These are phyloP conservation scores for Xanthoconium separans DNA, from an alignment of 1,284 basidiomycete genomes.

Conservation along the genomic window DNA sequence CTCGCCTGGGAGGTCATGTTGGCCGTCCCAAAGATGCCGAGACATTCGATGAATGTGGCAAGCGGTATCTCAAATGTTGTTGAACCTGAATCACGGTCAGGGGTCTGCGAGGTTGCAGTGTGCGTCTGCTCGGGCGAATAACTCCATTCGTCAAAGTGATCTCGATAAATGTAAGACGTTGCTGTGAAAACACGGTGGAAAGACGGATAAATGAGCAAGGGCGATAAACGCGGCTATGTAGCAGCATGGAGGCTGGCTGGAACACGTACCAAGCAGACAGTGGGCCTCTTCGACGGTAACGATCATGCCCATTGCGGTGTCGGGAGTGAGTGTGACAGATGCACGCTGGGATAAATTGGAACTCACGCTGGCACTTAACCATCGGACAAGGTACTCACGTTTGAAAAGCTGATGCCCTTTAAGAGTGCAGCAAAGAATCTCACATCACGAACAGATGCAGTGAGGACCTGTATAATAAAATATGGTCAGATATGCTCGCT, in stretches of 20 bases:
- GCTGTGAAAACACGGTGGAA: conserved; percentile 43
- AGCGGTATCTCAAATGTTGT: conserved; percentile 81
- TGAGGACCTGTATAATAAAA: conserved; percentile 55
- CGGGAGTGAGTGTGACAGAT: conserved; percentile 64
- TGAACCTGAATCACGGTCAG: conserved; percentile 14
- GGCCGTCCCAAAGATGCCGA: conserved; percentile 91
- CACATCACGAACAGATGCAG: conserved; percentile 76
- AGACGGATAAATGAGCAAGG: not conserved
- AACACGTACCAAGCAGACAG: conserved; percentile 65
- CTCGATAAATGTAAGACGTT: conserved; percentile 80
- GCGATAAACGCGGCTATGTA: not conserved
- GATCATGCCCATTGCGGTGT: conserved; percentile 76
- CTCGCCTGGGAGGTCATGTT: conserved; percentile 33
- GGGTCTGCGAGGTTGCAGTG: conserved; percentile 21
- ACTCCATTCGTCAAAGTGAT: conserved; percentile 74
- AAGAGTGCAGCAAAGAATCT: conserved; percentile 73
- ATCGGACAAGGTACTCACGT: conserved; percentile 45
- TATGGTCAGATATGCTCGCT: not conserved
- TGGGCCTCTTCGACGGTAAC: conserved; percentile 87
- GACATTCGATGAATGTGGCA: conserved; percentile 79
- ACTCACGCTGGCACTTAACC: not conserved
- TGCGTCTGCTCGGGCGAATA: conserved; percentile 16
- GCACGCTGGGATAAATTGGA: conserved; percentile 55
- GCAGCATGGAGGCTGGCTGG: conserved; percentile 8
- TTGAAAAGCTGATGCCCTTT: conserved; percentile 75